Evolutionary conservation across 306 rosid species (phyloP).

Genomic region (Lablab purpureus): DNA sequence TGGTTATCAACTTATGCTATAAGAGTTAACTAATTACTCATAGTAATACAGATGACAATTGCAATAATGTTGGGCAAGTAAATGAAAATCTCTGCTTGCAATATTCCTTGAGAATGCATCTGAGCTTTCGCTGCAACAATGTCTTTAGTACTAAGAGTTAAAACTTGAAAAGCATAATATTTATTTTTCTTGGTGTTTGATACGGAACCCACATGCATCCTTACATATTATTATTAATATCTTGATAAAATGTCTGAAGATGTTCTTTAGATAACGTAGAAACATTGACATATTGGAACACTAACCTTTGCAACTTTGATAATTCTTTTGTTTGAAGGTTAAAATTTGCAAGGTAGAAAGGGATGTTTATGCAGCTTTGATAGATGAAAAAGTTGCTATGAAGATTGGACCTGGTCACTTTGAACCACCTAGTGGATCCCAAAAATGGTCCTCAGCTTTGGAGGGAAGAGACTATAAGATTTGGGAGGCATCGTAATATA

Average conservation of each 20-base stretch:
- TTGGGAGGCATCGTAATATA: constrained; percentile 71
- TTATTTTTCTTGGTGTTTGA: constrained; percentile 7
- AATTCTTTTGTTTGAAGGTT: constrained; percentile 56
- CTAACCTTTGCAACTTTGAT: constrained; percentile 20
- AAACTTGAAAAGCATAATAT: not conserved
- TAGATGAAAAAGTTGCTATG: constrained; percentile 75
- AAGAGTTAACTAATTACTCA: constrained; percentile 8
- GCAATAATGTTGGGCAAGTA: not conserved
- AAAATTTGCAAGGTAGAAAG: constrained; percentile 78
- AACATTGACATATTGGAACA: not conserved
- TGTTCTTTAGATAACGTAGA: not conserved
- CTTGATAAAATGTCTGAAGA: not conserved
- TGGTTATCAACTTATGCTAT: not conserved
- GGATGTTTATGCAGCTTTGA: constrained; percentile 89
- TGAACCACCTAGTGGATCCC: constrained; percentile 72
- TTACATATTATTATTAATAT: constrained; percentile 14
- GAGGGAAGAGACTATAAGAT: constrained; percentile 89
- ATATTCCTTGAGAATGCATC: constrained; percentile 6
- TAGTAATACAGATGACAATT: not conserved
- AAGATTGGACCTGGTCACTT: constrained; percentile 95
- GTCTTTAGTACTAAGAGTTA: not conserved
- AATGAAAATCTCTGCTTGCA: constrained; percentile 18
- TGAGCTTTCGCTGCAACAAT: constrained; percentile 14
- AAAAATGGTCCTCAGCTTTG: constrained; percentile 61
- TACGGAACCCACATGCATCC: constrained; percentile 2